Conservation (phyloP, 2,329 filamentous ascomycete genomes). For the Acrocalymma vagum region DNA sequence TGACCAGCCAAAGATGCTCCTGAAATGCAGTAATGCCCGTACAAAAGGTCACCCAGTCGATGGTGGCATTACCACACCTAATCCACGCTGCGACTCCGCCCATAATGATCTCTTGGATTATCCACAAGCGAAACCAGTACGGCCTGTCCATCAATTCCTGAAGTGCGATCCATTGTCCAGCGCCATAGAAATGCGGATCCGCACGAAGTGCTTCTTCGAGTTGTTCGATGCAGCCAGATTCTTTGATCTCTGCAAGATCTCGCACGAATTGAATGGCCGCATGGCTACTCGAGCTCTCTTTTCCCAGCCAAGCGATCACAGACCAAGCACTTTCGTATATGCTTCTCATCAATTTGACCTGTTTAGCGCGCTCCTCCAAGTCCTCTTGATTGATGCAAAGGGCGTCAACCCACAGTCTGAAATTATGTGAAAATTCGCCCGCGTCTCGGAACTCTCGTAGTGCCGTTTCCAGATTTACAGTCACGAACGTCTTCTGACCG, state of each 20-base stretch:
- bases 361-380: conserved; percentile 5
- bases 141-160: conserved; percentile 6
- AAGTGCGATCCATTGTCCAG: conserved; percentile 1
- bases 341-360: conserved; percentile 14
- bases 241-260: conserved; percentile 4
- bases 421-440: not conserved
- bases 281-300: not conserved
- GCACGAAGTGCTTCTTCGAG: not conserved
- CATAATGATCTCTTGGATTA: conserved; percentile 15
- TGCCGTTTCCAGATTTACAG: not conserved
- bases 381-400: conserved; percentile 19
- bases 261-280: conserved; percentile 4
- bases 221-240: not conserved
- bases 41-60: conserved; percentile 12
- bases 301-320: conserved; percentile 10
- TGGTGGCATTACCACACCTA: conserved; percentile 1
- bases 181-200: conserved; percentile 2
- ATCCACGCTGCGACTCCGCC: not conserved
- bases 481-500: not conserved
- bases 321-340: conserved; percentile 11
- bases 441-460: not conserved
- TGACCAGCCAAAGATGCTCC: conserved; percentile 8
- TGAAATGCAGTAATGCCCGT: conserved; percentile 5
- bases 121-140: conserved; percentile 15
- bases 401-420: conserved; percentile 19